Conservation (phyloP, 2,329 filamentous ascomycete species). For the Exophiala oligosperma region DNA sequence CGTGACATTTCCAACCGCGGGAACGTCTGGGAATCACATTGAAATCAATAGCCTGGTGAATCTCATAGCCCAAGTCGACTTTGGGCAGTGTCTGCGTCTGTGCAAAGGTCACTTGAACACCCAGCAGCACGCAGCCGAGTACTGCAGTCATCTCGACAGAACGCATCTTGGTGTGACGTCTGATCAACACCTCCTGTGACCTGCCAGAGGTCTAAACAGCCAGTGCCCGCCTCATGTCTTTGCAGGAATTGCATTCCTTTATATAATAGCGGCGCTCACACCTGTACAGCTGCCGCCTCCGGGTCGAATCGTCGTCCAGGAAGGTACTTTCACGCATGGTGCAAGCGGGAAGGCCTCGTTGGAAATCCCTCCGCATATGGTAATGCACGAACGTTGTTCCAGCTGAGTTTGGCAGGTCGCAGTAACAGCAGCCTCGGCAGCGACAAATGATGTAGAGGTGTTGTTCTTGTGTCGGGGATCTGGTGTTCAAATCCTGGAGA, state of each 20-base stretch:
- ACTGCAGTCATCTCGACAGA: neutral
- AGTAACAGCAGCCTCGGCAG: neutral
- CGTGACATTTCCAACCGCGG: neutral
- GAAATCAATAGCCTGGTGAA: conserved; percentile 45
- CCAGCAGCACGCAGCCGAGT: neutral
- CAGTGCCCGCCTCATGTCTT: no score
- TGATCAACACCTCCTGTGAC: no score
- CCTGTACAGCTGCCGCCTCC: no score
- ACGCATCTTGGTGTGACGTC: neutral
- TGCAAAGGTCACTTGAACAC: neutral
- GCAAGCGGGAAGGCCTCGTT: no score
- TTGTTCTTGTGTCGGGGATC: neutral
- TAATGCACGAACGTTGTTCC: neutral
- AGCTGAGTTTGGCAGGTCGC: neutral
- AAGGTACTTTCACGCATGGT: neutral
- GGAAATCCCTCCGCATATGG: neutral
- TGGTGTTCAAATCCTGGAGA: neutral
- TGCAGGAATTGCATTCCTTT: no score
- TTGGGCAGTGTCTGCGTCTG: conserved; percentile 28
- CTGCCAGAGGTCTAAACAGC: no score
- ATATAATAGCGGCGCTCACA: no score
- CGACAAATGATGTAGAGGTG: no score
- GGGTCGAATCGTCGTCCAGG: no score
- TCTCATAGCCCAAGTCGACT: conserved; percentile 56
- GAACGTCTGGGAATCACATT: conserved; percentile 18